Evolutionary conservation across 2,329 filamentous ascomycete genomes (phyloP).

Genomic region (Myrmaecium sp.): DNA sequence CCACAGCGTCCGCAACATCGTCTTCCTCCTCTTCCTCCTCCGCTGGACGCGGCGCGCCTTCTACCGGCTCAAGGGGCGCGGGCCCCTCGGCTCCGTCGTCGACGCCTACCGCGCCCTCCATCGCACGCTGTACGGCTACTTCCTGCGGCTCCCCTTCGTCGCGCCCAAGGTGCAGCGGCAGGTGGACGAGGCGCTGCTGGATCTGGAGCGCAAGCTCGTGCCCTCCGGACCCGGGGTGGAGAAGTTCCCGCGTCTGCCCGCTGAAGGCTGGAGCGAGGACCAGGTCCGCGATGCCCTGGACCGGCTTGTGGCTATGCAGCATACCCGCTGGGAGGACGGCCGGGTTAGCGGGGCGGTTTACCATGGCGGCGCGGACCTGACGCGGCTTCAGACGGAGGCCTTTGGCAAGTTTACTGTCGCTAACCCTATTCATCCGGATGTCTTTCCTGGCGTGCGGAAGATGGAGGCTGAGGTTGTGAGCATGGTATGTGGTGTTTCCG

Average conservation of each 20-base stretch:
- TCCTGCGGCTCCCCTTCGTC: conserved; percentile 74
- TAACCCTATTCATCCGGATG: conserved; percentile 94
- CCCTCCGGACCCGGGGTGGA: conserved; percentile 52
- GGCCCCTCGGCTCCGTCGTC: conserved; percentile 59
- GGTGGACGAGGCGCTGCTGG: conserved; percentile 60
- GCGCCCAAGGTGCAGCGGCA: conserved; percentile 73
- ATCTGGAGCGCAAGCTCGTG: conserved; percentile 71
- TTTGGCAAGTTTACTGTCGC: conserved; percentile 89
- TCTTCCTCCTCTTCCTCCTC: conserved; percentile 78
- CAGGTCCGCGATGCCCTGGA: conserved; percentile 65
- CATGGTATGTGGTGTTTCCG: conserved; percentile 50
- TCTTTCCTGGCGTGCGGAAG: conserved; percentile 94
- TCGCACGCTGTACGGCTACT: conserved; percentile 64
- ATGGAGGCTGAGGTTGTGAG: conserved; percentile 98
- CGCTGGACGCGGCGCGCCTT: conserved; percentile 66
- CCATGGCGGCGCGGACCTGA: conserved; percentile 69
- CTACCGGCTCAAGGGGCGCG: conserved; percentile 78
- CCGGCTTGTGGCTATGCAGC: conserved; percentile 68
- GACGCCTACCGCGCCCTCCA: conserved; percentile 58
- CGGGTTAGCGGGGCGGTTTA: conserved; percentile 91
- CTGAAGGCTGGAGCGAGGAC: conserved; percentile 68
- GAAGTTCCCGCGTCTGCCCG: conserved; percentile 60
- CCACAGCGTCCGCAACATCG: conserved; percentile 59
- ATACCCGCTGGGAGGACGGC: conserved; percentile 94
- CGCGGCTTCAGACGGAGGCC: conserved; percentile 77